Evolutionary conservation across 345 rosid genomes (phyloP).

Genomic region (Salix purpurea): DNA sequence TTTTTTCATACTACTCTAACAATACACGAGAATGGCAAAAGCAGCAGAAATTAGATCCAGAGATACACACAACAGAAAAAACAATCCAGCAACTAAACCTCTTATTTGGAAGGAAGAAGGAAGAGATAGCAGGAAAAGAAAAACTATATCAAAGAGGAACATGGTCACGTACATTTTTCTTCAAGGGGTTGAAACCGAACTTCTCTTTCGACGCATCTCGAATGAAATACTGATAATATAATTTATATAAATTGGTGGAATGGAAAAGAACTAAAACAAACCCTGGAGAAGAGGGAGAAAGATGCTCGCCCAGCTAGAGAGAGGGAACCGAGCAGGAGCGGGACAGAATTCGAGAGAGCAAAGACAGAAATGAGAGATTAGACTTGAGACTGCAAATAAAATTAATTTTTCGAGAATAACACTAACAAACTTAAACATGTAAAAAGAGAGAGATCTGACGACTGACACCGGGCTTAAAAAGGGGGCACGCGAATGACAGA

Average conservation of each 20-base stretch:
- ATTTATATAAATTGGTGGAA: neutral
- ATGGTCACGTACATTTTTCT: constrained; percentile 17
- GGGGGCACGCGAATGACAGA: constrained; percentile 33
- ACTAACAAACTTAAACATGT: neutral
- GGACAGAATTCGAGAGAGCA: neutral
- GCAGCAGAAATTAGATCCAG: too few species aligned
- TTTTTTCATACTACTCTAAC: too few species aligned
- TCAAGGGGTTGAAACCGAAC: constrained; percentile 19
- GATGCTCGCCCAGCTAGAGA: constrained; percentile 1
- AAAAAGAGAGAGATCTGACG: neutral
- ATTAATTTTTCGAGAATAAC: neutral
- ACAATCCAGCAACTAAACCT: too few species aligned
- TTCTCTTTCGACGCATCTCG: constrained; percentile 20
- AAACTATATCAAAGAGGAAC: neutral
- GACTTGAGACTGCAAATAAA: neutral
- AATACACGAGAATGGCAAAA: too few species aligned
- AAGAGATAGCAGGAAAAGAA: too few species aligned
- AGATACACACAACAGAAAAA: too few species aligned
- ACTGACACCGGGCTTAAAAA: constrained; percentile 26
- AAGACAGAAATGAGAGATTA: constrained; percentile 1
- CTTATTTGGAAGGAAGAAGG: too few species aligned
- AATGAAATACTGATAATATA: neutral
- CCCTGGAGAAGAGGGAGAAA: neutral
- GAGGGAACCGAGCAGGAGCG: neutral
- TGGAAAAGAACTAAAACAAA: neutral